Evolutionary conservation across 495 filamentous ascomycete species (phyloP).

Genomic region (Neurospora sp.): DNA sequence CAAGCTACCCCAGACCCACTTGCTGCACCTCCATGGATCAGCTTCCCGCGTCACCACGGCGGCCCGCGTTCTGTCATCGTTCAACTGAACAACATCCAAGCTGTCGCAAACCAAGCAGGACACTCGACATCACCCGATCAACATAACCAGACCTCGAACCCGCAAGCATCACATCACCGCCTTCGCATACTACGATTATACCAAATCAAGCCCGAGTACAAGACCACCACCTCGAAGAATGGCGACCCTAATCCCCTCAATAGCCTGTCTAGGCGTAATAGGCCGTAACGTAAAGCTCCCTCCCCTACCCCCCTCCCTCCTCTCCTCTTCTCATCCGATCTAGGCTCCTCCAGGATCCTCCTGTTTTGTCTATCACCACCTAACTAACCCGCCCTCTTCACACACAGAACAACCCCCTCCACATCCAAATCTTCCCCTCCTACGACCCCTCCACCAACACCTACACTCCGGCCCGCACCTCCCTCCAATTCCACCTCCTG

Average conservation of each 20-base stretch:
- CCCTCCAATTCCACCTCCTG: slow-evolving; percentile 82
- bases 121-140: neutral
- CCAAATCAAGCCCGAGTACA: neutral
- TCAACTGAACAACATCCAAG: neutral
- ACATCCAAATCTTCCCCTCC: slow-evolving; percentile 81
- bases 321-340: neutral
- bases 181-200: neutral
- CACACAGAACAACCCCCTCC: slow-evolving; percentile 84
- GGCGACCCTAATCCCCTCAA: slow-evolving; percentile 50
- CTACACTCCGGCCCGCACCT: slow-evolving; percentile 42
- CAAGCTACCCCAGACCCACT: neutral
- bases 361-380: neutral
- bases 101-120: neutral
- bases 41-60: neutral
- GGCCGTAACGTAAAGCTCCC: slow-evolving; percentile 61
- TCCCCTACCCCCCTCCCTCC: neutral
- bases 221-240: slow-evolving; percentile 12
- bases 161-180: neutral
- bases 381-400: slow-evolving; percentile 5
- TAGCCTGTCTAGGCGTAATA: slow-evolving; percentile 88
- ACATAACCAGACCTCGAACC: neutral
- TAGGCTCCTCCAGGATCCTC: neutral
- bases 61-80: neutral
- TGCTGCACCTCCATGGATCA: neutral
- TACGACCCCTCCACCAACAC: slow-evolving; percentile 34